Evolutionary conservation across 441 rosid species (phyloP).

Genomic region (Manihot esculenta): DNA sequence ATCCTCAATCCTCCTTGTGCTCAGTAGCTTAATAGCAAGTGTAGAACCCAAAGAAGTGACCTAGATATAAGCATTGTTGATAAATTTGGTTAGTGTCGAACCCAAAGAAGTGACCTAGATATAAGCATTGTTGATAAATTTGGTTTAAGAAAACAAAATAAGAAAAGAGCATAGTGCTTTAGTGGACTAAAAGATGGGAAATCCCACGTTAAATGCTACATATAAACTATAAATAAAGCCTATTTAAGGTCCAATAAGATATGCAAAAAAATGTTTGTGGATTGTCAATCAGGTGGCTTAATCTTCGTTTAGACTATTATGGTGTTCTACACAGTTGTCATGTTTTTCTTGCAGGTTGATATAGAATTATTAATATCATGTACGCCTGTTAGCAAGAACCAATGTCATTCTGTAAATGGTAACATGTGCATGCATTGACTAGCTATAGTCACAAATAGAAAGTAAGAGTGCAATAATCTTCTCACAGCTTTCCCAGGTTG

Average conservation of each 20-base stretch:
- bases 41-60: conserved; percentile 95
- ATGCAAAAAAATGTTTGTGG: background rate
- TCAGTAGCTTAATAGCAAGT: conserved; percentile 80
- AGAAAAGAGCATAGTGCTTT: background rate
- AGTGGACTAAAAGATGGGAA: background rate
- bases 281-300: background rate
- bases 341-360: background rate
- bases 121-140: background rate
- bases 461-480: conserved; percentile 11
- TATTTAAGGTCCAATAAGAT: background rate
- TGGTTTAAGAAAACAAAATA: background rate
- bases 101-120: conserved; percentile 87
- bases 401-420: background rate
- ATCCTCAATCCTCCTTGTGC: conserved; percentile 81
- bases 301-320: background rate
- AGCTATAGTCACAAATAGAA: conserved; percentile 3
- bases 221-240: background rate
- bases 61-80: conserved; percentile 42
- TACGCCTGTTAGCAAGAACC: background rate
- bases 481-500: conserved; percentile 86
- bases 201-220: background rate
- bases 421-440: background rate
- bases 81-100: too few relatives aligned
- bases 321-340: background rate
- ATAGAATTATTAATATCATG: background rate